Base-by-base conservation (phyloP, 2,329 filamentous ascomycete genomes). In the Botryotinia calthae region DNA sequence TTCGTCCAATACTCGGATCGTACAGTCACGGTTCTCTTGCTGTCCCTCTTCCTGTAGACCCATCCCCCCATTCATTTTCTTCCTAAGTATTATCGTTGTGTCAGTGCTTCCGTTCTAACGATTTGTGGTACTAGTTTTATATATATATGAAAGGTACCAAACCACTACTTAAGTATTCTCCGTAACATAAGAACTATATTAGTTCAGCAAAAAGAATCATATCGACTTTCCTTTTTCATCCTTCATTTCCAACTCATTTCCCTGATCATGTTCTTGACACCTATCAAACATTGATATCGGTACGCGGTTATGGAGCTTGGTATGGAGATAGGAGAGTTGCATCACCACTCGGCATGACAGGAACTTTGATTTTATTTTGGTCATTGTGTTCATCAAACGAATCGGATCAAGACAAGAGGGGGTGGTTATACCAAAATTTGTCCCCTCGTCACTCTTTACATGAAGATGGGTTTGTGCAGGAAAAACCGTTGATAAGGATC, bases 401-500 rank as follows among this genome's bases (percentile, higher is more conserved):
- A 67, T 67, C 62, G 51, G 70, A 67, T 66, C 63, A 51, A 37
- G 28, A 22, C 58, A 58, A 42, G 61, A 67, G 37, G 51, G 37
- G 48, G n/a, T n/a, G 34, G 37, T 71, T 44, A 22, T 44, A 71
- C 61, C 61, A 66, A 31, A 59, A 9, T 48, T 42, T 65, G 3
- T 42, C 34, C 59, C 34, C 46, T 71, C 18, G 22, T 54, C 58
- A n/a, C 46, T 64, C 54, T 59, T 7, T 69, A 34, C 31, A 59
- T 46, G 31, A 18, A 40, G 54, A 70, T 70, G 42, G 22, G 54
- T 66, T 48, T 37, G 34, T 59, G 16, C 48, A 61, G 56, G 31
- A 64, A 51, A 54, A 68, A 25, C 63, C 42, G 51, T 58, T 72
- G 62, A 72, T 67, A 67, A 51, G 62, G 62, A 67, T 64, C 22